Percentiles rank a stretch among this genome's conserved stretches.
These are phyloP conservation scores for Calycina marina DNA, from an alignment of 2,329 filamentous ascomycete genomes.

Conservation along the genomic window DNA sequence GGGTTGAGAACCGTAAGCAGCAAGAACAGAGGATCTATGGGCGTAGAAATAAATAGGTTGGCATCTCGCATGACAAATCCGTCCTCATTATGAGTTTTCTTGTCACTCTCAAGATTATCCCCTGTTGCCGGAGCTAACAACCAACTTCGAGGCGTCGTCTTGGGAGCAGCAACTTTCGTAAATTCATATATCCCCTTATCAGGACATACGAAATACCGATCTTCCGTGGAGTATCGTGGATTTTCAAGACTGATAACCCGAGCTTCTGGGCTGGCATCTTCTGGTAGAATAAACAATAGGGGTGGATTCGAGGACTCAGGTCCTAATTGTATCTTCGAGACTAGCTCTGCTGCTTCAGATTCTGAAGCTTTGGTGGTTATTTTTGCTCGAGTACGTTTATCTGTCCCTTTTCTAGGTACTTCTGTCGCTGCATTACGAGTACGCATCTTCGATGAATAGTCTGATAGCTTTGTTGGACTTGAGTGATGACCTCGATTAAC, in stretches of 20 bases:
- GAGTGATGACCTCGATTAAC: no score
- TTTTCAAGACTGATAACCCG: constrained; percentile 46
- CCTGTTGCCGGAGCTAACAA: constrained; percentile 27
- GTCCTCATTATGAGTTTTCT: constrained; percentile 5
- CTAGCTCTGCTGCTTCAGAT: constrained; percentile 13
- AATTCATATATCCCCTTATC: constrained; percentile 51
- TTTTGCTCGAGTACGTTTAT: constrained; percentile 19
- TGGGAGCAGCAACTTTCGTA: constrained; percentile 38
- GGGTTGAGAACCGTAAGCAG: constrained; percentile 56
- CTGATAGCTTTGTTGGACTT: no score
- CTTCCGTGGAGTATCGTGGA: constrained; percentile 37
- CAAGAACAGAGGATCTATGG: constrained; percentile 73
- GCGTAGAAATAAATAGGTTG: constrained; percentile 71
- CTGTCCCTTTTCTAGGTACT: no score
- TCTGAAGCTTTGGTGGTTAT: constrained; percentile 9
- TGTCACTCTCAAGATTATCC: constrained; percentile 13
- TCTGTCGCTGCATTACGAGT: no score
- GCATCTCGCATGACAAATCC: constrained; percentile 50
- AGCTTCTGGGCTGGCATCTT: constrained; percentile 35
- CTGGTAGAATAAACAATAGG: constrained; percentile 46
- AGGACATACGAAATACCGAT: constrained; percentile 48
- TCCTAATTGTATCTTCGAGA: constrained; percentile 19
- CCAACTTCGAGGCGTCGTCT: constrained; percentile 44
- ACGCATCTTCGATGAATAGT: no score
- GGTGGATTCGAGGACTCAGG: constrained; percentile 28